Evolutionary conservation across 164 flowering plant species (phyloP), one percentile per base, ranked within the genome.

Genomic region (Cinnamomum chago): DNA sequence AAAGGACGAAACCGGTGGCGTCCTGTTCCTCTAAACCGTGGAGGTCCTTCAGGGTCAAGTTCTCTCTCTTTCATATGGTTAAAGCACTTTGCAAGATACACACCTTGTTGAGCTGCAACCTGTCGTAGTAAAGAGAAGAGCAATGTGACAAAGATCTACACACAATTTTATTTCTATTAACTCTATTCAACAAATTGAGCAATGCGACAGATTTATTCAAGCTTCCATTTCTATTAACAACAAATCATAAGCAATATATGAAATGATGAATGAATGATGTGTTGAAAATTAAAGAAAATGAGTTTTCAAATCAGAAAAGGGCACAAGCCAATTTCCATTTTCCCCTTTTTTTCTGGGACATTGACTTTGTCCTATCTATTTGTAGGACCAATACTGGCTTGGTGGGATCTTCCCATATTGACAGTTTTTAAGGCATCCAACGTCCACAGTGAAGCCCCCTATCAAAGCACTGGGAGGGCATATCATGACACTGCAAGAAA

Each of bases 101-200:
- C 76, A 40, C 96, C 96, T 85, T 93, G 89, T 83, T 93, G 97
- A 77, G 94, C 83, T 28, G 96, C 94, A 84, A 93, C 97, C 97
- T 93, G 84, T 67, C 28, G 28, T 28, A 40, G 15, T 55, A 67
- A 67, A 67, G 69, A 67, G 18, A 15, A 67, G 35, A 64, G 28
- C 23, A 22, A 18, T 18, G 23, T 60, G 64, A 60, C 23, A 64
- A 22, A 24, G 67, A n/a, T 64, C 67, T 24, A 9, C 22, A 6
- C n/a, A 67, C 15, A 40, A 67, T 14, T 15, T 20, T 4, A 64
- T 64, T 11, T 64, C 23, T 2, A 17, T 20, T 60, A 2, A 40
- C 47, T 40, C 47, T 40, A 40, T 40, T 40, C 47, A 40, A 7
- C 47, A 7, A 40, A 40, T 40, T 40, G 47, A 40, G 10, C 11